These are phyloP conservation scores for Aureobasidium subglaciale DNA, from an alignment of 2,329 filamentous ascomycete genomes.

Conservation along the genomic window DNA sequence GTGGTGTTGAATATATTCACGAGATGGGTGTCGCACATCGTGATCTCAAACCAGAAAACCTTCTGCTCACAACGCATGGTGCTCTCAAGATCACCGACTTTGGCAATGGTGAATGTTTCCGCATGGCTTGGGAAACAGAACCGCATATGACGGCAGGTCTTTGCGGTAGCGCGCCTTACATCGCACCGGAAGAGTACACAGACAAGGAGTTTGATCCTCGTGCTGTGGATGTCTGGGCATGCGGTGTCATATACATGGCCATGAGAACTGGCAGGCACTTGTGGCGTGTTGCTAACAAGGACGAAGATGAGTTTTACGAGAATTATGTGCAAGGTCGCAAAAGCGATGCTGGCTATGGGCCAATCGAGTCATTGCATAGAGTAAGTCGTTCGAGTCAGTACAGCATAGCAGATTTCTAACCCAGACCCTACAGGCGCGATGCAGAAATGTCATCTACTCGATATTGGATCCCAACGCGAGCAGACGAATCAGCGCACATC, in stretches of 20 bases:
- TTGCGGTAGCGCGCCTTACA: constrained; percentile 94
- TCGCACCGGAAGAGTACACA: constrained; percentile 91
- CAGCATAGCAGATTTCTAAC: constrained; percentile 18
- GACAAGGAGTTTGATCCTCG: constrained; percentile 95
- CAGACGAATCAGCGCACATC: constrained; percentile 87
- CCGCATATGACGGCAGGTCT: constrained; percentile 97
- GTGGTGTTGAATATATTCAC: constrained; percentile 97
- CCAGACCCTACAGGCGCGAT: constrained; percentile 62
- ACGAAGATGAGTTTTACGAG: constrained; percentile 95
- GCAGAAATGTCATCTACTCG: constrained; percentile 97
- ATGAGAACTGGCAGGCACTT: constrained; percentile 95
- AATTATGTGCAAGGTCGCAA: constrained; percentile 87
- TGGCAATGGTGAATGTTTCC: constrained; percentile 97
- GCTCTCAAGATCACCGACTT: constrained; percentile 97
- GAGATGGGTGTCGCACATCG: constrained; percentile 98
- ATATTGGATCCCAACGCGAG: constrained; percentile 92
- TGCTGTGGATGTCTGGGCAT: constrained; percentile 98
- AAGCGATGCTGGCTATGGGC: constrained; percentile 91
- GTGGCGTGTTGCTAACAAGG: constrained; percentile 94
- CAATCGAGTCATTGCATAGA: constrained; percentile 89
- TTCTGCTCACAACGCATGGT: constrained; percentile 86
- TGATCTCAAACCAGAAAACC: constrained; percentile 93
- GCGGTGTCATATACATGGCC: constrained; percentile 98
- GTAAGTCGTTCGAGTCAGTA: constrained; percentile 50
- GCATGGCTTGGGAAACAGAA: constrained; percentile 98